Evolutionary conservation across 83 land plant genomes (phyloP).

Genomic region (Thuja plicata): DNA sequence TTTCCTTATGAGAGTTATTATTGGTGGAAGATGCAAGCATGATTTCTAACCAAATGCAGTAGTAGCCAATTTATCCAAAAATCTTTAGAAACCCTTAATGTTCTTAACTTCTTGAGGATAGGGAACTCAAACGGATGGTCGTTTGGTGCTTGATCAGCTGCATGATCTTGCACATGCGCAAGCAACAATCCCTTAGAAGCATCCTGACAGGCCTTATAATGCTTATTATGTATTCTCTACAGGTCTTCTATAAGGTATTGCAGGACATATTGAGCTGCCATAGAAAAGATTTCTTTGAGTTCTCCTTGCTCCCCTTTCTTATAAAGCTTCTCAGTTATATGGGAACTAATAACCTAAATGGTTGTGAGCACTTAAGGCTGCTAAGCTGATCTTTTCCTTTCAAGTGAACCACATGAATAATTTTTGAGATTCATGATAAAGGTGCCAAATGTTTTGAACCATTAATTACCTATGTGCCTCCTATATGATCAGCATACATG

Average conservation of each 20-base stretch:
- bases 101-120: no score
- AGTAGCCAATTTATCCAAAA: neutral
- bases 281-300: neutral
- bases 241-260: neutral
- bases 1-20: neutral
- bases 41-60: neutral
- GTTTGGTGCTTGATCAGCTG: neutral
- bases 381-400: neutral
- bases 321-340: neutral
- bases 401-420: neutral
- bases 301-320: neutral
- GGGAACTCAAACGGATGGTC: neutral
- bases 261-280: neutral
- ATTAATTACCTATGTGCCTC: neutral
- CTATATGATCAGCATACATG: neutral
- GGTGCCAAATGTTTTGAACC: neutral
- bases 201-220: neutral
- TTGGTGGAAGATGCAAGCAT: neutral
- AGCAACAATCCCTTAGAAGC: neutral
- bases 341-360: neutral
- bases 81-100: neutral
- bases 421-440: neutral
- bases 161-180: neutral
- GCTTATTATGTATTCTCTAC: neutral
- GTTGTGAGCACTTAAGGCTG: neutral